Evolutionary conservation across 1,284 basidiomycete genomes (phyloP), one percentile per base, ranked within the genome.

Genomic region (Microbotryomycetes sp.): DNA sequence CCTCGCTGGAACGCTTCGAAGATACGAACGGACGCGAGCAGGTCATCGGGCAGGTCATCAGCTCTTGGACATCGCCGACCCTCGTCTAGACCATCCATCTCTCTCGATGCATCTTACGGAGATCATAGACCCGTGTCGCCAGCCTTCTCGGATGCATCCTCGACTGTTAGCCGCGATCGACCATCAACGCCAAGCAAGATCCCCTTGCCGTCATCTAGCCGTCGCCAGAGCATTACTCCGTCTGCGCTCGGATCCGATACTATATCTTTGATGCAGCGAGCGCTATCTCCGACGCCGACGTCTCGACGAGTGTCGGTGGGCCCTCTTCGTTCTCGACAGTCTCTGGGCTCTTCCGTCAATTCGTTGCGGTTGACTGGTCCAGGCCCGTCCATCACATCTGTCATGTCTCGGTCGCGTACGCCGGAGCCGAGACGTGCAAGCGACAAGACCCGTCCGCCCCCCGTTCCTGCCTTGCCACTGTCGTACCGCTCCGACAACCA

Each of bases 1-100:
- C 82, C 81, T 58, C 76, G 76, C 24, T 90, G 88, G 88, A 90
- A 90, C 71, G 81, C 84, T 67, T 89, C 88, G 3, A 89, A 87
- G 2, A 87, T 79, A n/a, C 50, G 56, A 16, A 55, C 52, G n/a
- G 45, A 51, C 29, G 59, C 59, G 24, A 50, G 62, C 74, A 4
- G 84, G 84, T 27, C 81, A 81, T 26, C 52, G 54, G 41, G 58
- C 45, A 47, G 24, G 57, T 49, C 26, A 45, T 52, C 48, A 81
- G 72, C 77, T 76, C 52, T 4, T 46, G 60, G 5, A 31, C 54
- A n/a, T 61, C 59, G 3, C 45, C 60, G 35, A 41, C 18, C 18
- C n/a, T 16, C 51, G 11, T 50, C 48, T 23, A 18, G 31, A 11
- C 23, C 26, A 30, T 31, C 51, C 9, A 52, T 52, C 5, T 52